Percentiles rank a stretch among this genome's conserved stretches.
These are phyloP conservation scores for Schwanniomyces polymorphus DNA, from an alignment of 805 yeast genomes.

Conservation along the genomic window DNA sequence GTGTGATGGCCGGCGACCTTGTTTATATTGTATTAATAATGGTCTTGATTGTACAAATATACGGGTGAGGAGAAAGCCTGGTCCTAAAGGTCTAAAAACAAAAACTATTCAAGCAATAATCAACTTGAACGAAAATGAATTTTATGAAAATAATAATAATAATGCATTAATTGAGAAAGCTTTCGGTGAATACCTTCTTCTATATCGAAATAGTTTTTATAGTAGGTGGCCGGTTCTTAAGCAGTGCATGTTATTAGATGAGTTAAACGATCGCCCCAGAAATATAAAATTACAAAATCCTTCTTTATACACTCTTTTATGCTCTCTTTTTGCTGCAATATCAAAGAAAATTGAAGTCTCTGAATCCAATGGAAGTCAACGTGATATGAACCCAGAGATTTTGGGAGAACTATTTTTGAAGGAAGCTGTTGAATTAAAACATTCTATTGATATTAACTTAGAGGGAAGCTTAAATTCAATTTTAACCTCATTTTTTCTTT, in stretches of 20 bases:
- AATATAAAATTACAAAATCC: constrained; percentile 11
- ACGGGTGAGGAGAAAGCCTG: constrained; percentile 32
- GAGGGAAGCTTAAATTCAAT: constrained; percentile 27
- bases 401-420: constrained; percentile 13
- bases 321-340: constrained; percentile 38
- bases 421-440: constrained; percentile 28
- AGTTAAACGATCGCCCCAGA: too few species aligned
- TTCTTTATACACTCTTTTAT: constrained; percentile 27
- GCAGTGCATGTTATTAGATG: too few species aligned
- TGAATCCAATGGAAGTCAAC: too few species aligned
- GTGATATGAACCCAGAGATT: not conserved
- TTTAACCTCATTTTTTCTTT: constrained; percentile 34
- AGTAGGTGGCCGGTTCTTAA: too few species aligned
- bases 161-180: too few species aligned
- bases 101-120: constrained; percentile 22
- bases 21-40: constrained; percentile 28
- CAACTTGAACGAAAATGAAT: not conserved
- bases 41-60: constrained; percentile 31
- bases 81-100: constrained; percentile 31
- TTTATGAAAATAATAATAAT: too few species aligned
- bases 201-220: not conserved
- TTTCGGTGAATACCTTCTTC: too few species aligned
- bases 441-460: constrained; percentile 22
- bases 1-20: constrained; percentile 31
- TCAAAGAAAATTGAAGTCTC: constrained; percentile 1